Evolutionary conservation across 2,329 filamentous ascomycete genomes (phyloP), one percentile per base, ranked within the genome.

Genomic region (Myotisia sp.): DNA sequence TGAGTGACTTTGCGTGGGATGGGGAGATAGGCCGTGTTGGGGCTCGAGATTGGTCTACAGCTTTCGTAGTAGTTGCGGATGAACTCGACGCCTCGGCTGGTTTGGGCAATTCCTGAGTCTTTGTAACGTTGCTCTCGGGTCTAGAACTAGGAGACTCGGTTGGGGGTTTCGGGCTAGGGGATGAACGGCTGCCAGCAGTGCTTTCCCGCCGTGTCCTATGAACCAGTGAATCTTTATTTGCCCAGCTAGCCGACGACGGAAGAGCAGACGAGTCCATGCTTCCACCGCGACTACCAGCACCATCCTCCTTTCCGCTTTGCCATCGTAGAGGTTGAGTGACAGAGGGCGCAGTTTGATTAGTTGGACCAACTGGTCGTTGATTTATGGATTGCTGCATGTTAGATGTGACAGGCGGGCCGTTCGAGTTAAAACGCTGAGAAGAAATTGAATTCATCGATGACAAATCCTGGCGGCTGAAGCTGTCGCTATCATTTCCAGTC

Each of bases 401-500:
- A 38, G 18, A 47, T 44, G 23, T 47, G 42, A 60, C 65, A 61
- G 33, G 80, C 23, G 23, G 35, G 12, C 36, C 33, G 22, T 20
- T 35, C n/a, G 34, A 29, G 22, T 42, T 40, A 12, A 79, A 72
- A 47, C 84, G 65, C 52, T 77, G 84, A 2, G 80, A 85, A 42
- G 79, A 81, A 37, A 85, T 76, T 40, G 82, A 87, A 49, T 94
- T 95, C 67, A 94, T 82, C 12, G 86, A 92, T 1, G 87, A 95
- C 23, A 95, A 62, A 55, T 94, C 87, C 54, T 94, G 85, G 30
- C 90, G 74, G 6, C 84, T 92, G 54, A 93, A 95, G 59, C 85
- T 94, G 51, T 95, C 87, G 45, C 90, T 87, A 47, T 94, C 90
- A 51, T 98, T 90, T n/a, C 90, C 92, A 24, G 90, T 81, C 58